Percentiles rank a stretch among this genome's conserved stretches.
These are phyloP conservation scores for Amaranthus hypochondriacus DNA, from an alignment of 148 eudicot genomes.

Conservation along the genomic window DNA sequence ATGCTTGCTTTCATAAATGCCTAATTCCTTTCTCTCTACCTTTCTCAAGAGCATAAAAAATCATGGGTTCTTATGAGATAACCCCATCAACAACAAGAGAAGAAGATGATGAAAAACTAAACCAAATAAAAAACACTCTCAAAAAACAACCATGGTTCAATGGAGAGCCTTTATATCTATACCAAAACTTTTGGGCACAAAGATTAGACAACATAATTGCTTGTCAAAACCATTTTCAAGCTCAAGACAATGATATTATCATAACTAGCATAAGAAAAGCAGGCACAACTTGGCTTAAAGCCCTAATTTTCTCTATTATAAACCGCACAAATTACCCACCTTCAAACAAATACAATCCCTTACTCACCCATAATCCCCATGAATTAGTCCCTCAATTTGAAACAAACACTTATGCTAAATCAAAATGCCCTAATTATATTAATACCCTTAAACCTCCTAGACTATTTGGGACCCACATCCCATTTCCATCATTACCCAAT, in stretches of 20 bases:
- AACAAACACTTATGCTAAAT: conserved; percentile 14
- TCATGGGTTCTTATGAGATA: too few species aligned
- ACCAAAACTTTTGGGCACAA: conserved; percentile 31
- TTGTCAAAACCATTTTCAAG: conserved; percentile 29
- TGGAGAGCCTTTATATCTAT: conserved; percentile 19
- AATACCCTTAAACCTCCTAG: conserved; percentile 11
- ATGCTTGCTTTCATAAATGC: too few species aligned
- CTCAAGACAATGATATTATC: conserved; percentile 4
- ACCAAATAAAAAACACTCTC: conserved; percentile 8
- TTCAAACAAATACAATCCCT: conserved; percentile 11
- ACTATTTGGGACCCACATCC: conserved; percentile 39
- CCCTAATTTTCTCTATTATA: conserved; percentile 14
- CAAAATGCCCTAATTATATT: conserved; percentile 1
- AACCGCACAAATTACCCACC: neutral
- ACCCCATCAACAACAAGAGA: neutral
- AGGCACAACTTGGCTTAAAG: conserved; percentile 32
- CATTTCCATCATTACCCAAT: conserved; percentile 24
- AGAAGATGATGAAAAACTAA: conserved; percentile 16
- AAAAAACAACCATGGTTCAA: conserved; percentile 19
- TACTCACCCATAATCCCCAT: conserved; percentile 22
- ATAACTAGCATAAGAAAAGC: neutral
- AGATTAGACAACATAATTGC: conserved; percentile 13
- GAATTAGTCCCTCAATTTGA: conserved; percentile 24
- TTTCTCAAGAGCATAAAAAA: too few species aligned
- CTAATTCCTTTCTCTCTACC: too few species aligned